phyloP scores from a whole-genome alignment of 768 basidiomycete species.

The Podaxis mareebaensis region DNA sequence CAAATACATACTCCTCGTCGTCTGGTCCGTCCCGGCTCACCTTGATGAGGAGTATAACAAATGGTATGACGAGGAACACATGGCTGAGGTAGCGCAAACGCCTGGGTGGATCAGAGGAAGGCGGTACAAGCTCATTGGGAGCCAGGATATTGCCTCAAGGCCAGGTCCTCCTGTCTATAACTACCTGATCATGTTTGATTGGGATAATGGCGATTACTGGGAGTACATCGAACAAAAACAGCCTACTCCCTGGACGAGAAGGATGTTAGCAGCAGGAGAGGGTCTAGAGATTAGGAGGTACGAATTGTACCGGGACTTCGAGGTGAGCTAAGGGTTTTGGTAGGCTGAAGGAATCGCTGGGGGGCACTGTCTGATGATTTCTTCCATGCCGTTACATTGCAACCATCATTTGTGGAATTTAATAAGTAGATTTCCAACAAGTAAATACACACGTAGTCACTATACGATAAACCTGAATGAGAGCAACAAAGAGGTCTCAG shows the following conservation, averaged over 20 bases:
- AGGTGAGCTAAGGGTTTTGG: not conserved
- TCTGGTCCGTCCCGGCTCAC: slow-evolving; percentile 22
- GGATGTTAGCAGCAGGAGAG: not conserved
- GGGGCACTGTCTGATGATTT: no score
- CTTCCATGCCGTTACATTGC: no score
- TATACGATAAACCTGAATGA: no score
- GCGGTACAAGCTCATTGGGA: slow-evolving; percentile 26
- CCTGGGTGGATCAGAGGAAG: slow-evolving; percentile 33
- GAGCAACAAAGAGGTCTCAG: no score
- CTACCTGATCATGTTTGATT: not conserved
- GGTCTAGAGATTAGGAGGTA: not conserved
- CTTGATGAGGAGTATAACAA: slow-evolving; percentile 26
- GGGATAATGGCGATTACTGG: slow-evolving; percentile 1
- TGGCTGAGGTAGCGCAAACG: slow-evolving; percentile 25
- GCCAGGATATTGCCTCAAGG: not conserved
- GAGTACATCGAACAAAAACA: not conserved
- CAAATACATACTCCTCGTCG: slow-evolving; percentile 26
- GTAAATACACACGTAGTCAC: no score
- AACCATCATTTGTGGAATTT: no score
- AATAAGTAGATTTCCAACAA: no score
- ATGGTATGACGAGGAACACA: slow-evolving; percentile 30
- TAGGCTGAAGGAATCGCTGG: no score
- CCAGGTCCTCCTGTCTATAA: not conserved
- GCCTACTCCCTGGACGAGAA: not conserved
- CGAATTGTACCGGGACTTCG: not conserved